Conservation (phyloP, 2,329 filamentous ascomycete genomes). For the Verticillium alfalfae region DNA sequence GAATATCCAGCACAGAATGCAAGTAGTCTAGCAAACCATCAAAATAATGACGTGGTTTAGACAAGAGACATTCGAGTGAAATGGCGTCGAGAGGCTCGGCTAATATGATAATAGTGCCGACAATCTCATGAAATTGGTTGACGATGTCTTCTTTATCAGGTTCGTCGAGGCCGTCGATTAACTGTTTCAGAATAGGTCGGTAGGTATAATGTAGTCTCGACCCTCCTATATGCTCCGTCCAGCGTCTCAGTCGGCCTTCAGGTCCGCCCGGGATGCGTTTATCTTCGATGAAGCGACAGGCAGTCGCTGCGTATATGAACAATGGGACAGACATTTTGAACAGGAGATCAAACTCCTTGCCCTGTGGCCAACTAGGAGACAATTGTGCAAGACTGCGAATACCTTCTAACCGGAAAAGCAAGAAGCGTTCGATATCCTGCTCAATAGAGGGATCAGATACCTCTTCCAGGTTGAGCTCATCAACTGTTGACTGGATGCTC, state of each 20-base stretch:
- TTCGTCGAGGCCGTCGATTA: neutral
- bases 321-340: slow-evolving; percentile 14
- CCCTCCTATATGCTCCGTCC: neutral
- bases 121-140: neutral
- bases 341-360: neutral
- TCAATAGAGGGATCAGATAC: neutral
- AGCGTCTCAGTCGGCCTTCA: slow-evolving; percentile 11
- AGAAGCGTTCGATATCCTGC: neutral
- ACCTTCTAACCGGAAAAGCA: neutral
- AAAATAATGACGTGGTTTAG: neutral
- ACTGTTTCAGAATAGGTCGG: neutral
- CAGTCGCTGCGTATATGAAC: slow-evolving; percentile 27
- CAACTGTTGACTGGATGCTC: neutral
- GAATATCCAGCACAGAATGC: slow-evolving; percentile 26
- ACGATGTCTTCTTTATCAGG: neutral
- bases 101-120: neutral
- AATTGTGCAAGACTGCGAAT: neutral
- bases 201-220: neutral
- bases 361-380: neutral
- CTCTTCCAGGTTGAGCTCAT: slow-evolving; percentile 7
- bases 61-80: neutral
- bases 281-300: slow-evolving; percentile 20
- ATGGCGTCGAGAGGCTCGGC: neutral
- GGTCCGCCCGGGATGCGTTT: slow-evolving; percentile 10
- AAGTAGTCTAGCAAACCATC: slow-evolving; percentile 17